Percentiles rank a stretch among this genome's conserved stretches.
These are phyloP conservation scores for Thraustochytrium striatum DNA, from an alignment of 352 stramenopile species.

Conservation along the genomic window DNA sequence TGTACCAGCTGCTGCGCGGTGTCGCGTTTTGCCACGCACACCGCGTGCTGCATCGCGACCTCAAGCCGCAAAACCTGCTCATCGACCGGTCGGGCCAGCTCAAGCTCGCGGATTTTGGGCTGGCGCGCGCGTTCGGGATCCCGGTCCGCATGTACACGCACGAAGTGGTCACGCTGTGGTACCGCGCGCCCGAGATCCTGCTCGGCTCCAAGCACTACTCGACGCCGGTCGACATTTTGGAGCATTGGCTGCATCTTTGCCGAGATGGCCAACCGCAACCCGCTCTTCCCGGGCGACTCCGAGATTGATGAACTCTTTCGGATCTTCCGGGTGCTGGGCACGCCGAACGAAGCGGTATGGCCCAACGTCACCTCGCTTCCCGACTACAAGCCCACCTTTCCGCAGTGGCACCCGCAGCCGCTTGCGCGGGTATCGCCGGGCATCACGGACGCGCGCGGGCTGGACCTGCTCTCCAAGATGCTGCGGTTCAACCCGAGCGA, in stretches of 20 bases:
- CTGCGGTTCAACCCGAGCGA: slow-evolving; percentile 75
- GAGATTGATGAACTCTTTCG: slow-evolving; percentile 99
- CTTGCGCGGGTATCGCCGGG: slow-evolving; percentile 66
- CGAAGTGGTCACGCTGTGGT: slow-evolving; percentile 88
- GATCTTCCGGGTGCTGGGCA: slow-evolving; percentile 95
- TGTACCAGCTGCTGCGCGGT: slow-evolving; percentile 97
- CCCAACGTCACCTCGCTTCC: slow-evolving; percentile 88
- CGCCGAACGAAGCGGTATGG: slow-evolving; percentile 89
- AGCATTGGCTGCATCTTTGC: slow-evolving; percentile 94
- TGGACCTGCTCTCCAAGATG: slow-evolving; percentile 77
- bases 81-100: slow-evolving; percentile 94
- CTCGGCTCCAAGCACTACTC: slow-evolving; percentile 76
- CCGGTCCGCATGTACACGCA: slow-evolving; percentile 62
- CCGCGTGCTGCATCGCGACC: slow-evolving; percentile 66
- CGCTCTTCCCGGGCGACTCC: slow-evolving; percentile 83
- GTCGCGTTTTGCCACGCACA: slow-evolving; percentile 93
- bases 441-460: slow-evolving; percentile 54
- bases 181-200: slow-evolving; percentile 85
- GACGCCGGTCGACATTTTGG: slow-evolving; percentile 85
- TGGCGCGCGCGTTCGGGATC: slow-evolving; percentile 98
- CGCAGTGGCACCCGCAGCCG: slow-evolving; percentile 84
- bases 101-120: slow-evolving; percentile 99
- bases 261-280: slow-evolving; percentile 62
- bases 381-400: slow-evolving; percentile 96
- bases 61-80: slow-evolving; percentile 97